phyloP scores from a whole-genome alignment of 169 alveolate species.

The Cryptosporidium baileyi region DNA sequence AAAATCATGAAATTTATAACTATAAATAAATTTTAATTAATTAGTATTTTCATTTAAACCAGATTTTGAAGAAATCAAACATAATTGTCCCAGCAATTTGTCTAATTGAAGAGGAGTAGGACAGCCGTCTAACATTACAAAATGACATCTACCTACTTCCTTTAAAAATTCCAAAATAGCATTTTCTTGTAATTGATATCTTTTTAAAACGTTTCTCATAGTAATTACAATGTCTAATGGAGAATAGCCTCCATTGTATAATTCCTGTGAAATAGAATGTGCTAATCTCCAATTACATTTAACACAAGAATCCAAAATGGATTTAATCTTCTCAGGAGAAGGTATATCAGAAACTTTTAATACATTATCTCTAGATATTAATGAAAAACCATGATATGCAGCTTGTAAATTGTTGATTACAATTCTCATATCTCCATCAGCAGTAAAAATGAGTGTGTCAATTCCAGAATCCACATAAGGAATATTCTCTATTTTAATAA shows the following conservation, averaged over 20 bases:
- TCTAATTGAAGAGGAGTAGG: slow-evolving; percentile 74
- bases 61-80: slow-evolving; percentile 61
- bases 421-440: slow-evolving; percentile 93
- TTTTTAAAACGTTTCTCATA: slow-evolving; percentile 77
- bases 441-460: slow-evolving; percentile 94
- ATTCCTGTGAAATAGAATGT: slow-evolving; percentile 75
- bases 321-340: slow-evolving; percentile 91
- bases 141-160: slow-evolving; percentile 76
- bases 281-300: slow-evolving; percentile 88
- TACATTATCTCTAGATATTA: slow-evolving; percentile 94
- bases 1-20: not conserved
- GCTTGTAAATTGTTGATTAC: slow-evolving; percentile 93
- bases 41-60: slow-evolving; percentile 2
- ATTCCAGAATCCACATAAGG: slow-evolving; percentile 87
- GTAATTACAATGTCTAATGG: slow-evolving; percentile 87
- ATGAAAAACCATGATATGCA: slow-evolving; percentile 93
- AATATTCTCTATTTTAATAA: slow-evolving; percentile 82
- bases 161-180: slow-evolving; percentile 78
- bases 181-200: slow-evolving; percentile 78
- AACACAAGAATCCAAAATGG: slow-evolving; percentile 84
- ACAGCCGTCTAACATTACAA: slow-evolving; percentile 75
- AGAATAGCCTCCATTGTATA: slow-evolving; percentile 89
- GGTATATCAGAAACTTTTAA: slow-evolving; percentile 94
- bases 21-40: not conserved
- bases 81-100: slow-evolving; percentile 76